These are phyloP conservation scores for Podospora anserina DNA, from an alignment of 495 filamentous ascomycete genomes.

Conservation along the genomic window DNA sequence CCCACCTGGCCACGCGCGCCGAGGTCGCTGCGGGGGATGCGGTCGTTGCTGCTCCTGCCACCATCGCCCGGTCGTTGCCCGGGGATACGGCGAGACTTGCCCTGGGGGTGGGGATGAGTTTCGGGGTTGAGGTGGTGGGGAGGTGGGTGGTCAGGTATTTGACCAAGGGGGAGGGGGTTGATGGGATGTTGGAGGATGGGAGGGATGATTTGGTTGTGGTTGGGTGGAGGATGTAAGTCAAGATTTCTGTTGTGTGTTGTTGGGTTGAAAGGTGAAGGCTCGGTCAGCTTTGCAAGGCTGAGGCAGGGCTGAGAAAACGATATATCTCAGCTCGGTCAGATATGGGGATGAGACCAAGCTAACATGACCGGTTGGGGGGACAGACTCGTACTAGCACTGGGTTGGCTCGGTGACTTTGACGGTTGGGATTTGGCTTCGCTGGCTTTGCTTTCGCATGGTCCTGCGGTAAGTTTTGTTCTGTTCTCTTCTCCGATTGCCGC, in stretches of 20 bases:
- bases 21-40: slow-evolving; percentile 4
- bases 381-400: slow-evolving; percentile 63
- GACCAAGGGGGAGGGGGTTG: slow-evolving; percentile 43
- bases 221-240: no score
- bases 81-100: slow-evolving; percentile 45
- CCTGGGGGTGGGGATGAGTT: slow-evolving; percentile 61
- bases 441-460: slow-evolving; percentile 66
- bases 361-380: slow-evolving; percentile 18
- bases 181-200: no score
- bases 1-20: slow-evolving; percentile 3
- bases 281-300: no score
- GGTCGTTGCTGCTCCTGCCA: background rate
- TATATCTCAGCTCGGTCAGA: slow-evolving; percentile 4
- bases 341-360: slow-evolving; percentile 30
- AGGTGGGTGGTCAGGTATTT: slow-evolving; percentile 53
- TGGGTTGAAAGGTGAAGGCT: no score
- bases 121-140: slow-evolving; percentile 55
- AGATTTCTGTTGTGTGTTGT: no score
- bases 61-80: no score
- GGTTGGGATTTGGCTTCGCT: slow-evolving; percentile 67
- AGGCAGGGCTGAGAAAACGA: background rate
- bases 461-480: slow-evolving; percentile 48
- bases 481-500: slow-evolving; percentile 2
- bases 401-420: slow-evolving; percentile 70
- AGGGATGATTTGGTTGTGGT: no score